These are phyloP conservation scores for Flaveria floridana DNA, from an alignment of 140 eudicot genomes.

Conservation along the genomic window DNA sequence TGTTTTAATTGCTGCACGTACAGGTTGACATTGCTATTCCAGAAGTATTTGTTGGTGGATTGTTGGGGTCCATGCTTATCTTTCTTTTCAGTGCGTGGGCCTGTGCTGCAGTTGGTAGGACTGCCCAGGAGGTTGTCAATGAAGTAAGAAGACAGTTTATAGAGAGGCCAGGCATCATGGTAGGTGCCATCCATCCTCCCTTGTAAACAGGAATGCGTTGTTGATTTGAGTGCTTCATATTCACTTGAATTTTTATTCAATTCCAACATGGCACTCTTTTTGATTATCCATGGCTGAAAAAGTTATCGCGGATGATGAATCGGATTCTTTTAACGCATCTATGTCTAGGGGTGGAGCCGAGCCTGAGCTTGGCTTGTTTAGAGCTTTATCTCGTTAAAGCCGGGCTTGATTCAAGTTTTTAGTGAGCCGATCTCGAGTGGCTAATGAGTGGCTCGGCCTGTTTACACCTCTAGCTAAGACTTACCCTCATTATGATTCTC, in stretches of 20 bases:
- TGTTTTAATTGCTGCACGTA: constrained; percentile 8
- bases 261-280: neutral
- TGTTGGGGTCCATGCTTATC: constrained; percentile 95
- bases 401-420: too few species aligned
- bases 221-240: neutral
- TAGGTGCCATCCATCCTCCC: constrained; percentile 25
- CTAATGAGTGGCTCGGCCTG: too few species aligned
- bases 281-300: neutral
- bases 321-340: neutral
- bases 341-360: too few species aligned
- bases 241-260: neutral
- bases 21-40: constrained; percentile 98
- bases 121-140: constrained; percentile 95
- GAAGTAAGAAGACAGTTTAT: constrained; percentile 98
- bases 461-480: neutral
- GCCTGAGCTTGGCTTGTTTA: too few species aligned
- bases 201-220: constrained; percentile 6
- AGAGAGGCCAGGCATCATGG: constrained; percentile 99
- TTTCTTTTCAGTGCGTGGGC: constrained; percentile 98
- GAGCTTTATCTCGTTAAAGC: too few species aligned
- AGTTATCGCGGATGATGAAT: neutral
- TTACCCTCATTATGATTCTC: neutral
- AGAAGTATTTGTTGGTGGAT: constrained; percentile 93
- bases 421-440: too few species aligned
- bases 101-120: constrained; percentile 92